phyloP scores from a whole-genome alignment of 2,329 filamentous ascomycete species.

The Bertia moriformis region DNA sequence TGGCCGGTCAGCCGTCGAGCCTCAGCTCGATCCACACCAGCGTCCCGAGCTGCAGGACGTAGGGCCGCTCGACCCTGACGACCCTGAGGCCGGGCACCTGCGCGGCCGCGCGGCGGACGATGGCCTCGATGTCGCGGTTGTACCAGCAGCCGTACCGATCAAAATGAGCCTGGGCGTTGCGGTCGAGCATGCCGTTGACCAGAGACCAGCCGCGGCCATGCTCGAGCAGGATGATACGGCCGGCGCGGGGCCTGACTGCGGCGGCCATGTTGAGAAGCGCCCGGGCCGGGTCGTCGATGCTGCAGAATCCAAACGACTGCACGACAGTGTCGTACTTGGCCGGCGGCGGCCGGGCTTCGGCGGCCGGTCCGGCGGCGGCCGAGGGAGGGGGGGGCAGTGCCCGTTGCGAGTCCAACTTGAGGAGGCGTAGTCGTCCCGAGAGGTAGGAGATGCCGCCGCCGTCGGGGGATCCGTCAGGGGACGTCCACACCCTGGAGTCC shows the following conservation, averaged over 20 bases:
- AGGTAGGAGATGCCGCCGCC: no score
- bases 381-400: no score
- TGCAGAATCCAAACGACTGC: constrained; percentile 52
- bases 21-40: constrained; percentile 43
- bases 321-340: constrained; percentile 44
- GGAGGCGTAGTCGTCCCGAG: neutral
- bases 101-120: constrained; percentile 32
- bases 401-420: constrained; percentile 17
- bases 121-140: constrained; percentile 45
- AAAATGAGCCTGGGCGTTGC: constrained; percentile 37
- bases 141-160: constrained; percentile 52
- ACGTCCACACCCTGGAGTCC: neutral
- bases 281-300: constrained; percentile 37
- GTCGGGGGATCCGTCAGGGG: no score
- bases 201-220: constrained; percentile 41
- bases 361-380: constrained; percentile 9
- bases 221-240: constrained; percentile 46
- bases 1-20: no score
- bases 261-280: constrained; percentile 38
- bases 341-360: neutral
- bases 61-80: constrained; percentile 34
- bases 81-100: constrained; percentile 38
- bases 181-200: constrained; percentile 40
- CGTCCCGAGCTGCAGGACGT: constrained; percentile 38
- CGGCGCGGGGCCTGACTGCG: constrained; percentile 34